Conservation (phyloP, 257 asterid species). For the Handroanthus guayacan region DNA sequence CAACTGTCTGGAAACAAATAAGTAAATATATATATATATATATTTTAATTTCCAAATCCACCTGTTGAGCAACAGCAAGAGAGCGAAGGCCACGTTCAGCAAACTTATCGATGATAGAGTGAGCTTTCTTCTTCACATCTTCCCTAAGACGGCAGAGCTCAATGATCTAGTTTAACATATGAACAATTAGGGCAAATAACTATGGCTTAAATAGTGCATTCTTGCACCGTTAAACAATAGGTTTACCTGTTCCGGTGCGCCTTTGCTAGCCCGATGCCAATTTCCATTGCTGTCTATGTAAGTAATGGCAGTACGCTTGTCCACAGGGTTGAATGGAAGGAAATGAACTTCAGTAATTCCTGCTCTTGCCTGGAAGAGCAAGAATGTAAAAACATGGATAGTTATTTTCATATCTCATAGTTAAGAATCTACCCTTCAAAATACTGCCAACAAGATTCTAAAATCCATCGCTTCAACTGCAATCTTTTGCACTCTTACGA, state of each 20-base stretch:
- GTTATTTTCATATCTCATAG: too few species aligned
- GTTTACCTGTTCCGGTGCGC: conserved; percentile 76
- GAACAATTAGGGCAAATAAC: neutral
- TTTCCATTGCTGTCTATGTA: conserved; percentile 57
- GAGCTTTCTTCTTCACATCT: conserved; percentile 48
- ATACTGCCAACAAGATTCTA: too few species aligned
- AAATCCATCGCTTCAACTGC: too few species aligned
- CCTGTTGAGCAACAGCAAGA: conserved; percentile 60
- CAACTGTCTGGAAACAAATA: neutral
- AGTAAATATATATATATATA: too few species aligned
- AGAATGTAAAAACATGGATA: neutral
- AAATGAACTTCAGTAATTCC: conserved; percentile 70
- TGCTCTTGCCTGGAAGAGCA: conserved; percentile 57
- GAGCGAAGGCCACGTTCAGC: conserved; percentile 76
- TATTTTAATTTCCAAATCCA: neutral
- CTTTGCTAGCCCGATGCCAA: conserved; percentile 77
- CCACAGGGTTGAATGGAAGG: conserved; percentile 76
- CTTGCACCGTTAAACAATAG: neutral
- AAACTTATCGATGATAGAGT: conserved; percentile 58
- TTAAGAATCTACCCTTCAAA: too few species aligned
- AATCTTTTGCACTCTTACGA: too few species aligned
- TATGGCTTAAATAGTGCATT: neutral
- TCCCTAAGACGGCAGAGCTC: conserved; percentile 54
- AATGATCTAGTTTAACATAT: conserved; percentile 41
- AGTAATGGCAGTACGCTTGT: conserved; percentile 74